Evolutionary conservation across 176 grass and related monocot species (phyloP), one percentile per base, ranked within the genome.

Genomic region (Miscanthus lutarioriparius): DNA sequence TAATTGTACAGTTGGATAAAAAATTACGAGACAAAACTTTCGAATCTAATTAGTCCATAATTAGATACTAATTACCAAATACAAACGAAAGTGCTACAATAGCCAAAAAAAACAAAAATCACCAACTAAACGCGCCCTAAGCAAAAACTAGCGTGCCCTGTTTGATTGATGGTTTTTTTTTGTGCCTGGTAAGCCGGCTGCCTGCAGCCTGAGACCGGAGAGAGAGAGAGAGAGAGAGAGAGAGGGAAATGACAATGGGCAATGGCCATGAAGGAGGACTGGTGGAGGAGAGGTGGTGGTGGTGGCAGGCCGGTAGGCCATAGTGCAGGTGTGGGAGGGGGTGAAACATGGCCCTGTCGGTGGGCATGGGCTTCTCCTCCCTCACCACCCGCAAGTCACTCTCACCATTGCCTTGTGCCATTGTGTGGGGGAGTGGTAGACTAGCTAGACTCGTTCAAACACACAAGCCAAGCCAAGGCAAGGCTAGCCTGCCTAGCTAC

Each of bases 281-380:
- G 22, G 59, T 25, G 67, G 7, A 30, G 75, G 4, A 7, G 74
- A 4, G 19, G 47, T 39, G 62, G 65, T 25, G 33, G 64, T 4
- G 66, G 16, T 58, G 56, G 77, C 16, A 39, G 67, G 10, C 19
- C 4, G 69, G 75, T 89, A 87, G 87, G 80, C 72, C 91, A 72
- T 78, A 33, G 85, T 88, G 82, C 88, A 85, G 82, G 73, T 74
- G 61, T 82, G 72, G 54, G 92, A 41, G 80, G 92, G 62, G 86
- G 87, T 86, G 82, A 94, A 92, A 87, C 82, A 90, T 83, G 85
- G 75, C 79, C 58, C 88, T 92, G 93, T 90, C 88, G 88, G 90
- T 92, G 87, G 70, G 85, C 87, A 86, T 82, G 78, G 81, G 82
- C 79, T 90, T 85, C 83, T 83, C 26, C 20, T 53, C 23, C 54